Conservation (phyloP, 192 early-diverging fungal species). For the Entomortierella beljakovae region DNA sequence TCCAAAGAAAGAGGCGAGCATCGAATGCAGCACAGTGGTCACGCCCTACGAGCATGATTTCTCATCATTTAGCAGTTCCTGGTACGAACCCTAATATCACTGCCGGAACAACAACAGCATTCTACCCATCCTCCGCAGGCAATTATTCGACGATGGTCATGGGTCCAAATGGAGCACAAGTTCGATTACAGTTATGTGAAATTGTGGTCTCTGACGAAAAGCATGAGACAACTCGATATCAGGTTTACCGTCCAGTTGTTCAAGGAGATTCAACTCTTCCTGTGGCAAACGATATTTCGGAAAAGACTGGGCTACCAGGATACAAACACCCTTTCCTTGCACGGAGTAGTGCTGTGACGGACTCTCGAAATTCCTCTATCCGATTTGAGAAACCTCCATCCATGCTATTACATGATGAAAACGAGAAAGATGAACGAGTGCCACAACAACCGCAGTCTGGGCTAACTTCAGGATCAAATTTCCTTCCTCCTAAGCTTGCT, state of each 20-base stretch:
- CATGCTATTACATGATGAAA: not conserved
- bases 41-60: constrained; percentile 25
- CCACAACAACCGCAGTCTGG: not conserved
- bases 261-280: not conserved
- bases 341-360: constrained; percentile 3
- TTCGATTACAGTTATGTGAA: constrained; percentile 40
- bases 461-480: constrained; percentile 37
- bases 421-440: constrained; percentile 4
- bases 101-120: constrained; percentile 12
- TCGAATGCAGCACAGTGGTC: constrained; percentile 43
- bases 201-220: constrained; percentile 50
- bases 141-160: constrained; percentile 40
- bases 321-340: constrained; percentile 22
- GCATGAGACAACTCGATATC: constrained; percentile 44
- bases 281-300: not conserved
- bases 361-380: constrained; percentile 33
- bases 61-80: constrained; percentile 18
- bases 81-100: not conserved
- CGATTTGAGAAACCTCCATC: constrained; percentile 11
- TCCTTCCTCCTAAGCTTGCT: constrained; percentile 32
- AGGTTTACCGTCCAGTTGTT: constrained; percentile 40
- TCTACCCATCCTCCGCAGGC: constrained; percentile 24
- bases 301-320: constrained; percentile 6
- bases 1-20: constrained; percentile 39
- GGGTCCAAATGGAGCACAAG: constrained; percentile 37